These are phyloP conservation scores for Marsdenia floribunda DNA, from an alignment of 257 asterid genomes.

Conservation along the genomic window DNA sequence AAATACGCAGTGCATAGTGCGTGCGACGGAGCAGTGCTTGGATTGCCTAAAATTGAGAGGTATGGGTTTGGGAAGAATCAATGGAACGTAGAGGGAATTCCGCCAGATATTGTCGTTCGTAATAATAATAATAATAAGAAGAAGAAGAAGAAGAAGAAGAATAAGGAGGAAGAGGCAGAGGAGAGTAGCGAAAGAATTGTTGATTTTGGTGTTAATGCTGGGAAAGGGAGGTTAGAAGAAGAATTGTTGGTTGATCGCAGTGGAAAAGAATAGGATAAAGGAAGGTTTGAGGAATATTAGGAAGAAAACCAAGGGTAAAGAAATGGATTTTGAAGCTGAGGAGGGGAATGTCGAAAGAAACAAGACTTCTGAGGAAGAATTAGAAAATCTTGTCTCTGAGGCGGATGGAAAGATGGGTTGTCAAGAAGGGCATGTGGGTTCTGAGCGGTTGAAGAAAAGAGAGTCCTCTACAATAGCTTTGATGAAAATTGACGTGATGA, in stretches of 20 bases:
- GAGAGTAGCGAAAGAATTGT: not conserved
- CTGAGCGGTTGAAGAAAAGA: not conserved
- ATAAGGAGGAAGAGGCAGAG: not conserved
- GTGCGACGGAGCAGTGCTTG: not conserved
- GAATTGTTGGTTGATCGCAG: not conserved
- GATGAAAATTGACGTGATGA: conserved; percentile 6
- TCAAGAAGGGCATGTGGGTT: too few species aligned
- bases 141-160: too few species aligned
- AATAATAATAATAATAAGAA: not conserved
- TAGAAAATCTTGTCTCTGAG: not conserved
- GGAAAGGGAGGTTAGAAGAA: not conserved
- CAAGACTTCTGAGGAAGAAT: not conserved
- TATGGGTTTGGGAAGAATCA: not conserved
- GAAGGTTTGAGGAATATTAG: not conserved
- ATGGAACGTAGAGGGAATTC: not conserved
- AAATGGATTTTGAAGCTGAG: not conserved
- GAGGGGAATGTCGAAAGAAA: not conserved
- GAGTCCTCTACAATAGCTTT: not conserved
- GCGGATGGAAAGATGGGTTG: not conserved
- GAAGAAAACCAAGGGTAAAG: not conserved
- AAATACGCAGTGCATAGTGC: not conserved
- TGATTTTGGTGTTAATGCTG: not conserved
- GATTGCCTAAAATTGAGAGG: not conserved
- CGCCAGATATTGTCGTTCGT: not conserved
- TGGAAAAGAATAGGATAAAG: not conserved